Conservation (phyloP, 805 yeast genomes). For the Phaffomyces antillensis region DNA sequence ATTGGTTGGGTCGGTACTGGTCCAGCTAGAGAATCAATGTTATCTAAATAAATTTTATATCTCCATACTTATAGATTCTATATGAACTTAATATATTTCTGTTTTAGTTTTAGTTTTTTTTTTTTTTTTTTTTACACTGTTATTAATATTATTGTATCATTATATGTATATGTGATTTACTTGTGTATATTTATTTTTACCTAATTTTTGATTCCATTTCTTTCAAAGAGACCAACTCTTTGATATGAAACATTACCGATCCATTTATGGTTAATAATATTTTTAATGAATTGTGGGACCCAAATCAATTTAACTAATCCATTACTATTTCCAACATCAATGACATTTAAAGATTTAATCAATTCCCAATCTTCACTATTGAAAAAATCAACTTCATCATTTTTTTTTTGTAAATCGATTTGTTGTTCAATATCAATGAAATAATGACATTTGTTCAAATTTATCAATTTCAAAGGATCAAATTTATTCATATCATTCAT, state of each 20-base stretch:
- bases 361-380: slow-evolving; percentile 37
- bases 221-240: background rate
- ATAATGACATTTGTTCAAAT: slow-evolving; percentile 53
- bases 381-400: slow-evolving; percentile 30
- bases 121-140: too few relatives aligned
- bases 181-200: background rate
- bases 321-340: slow-evolving; percentile 39
- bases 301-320: slow-evolving; percentile 23
- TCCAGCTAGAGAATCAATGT: slow-evolving; percentile 92
- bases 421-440: slow-evolving; percentile 56
- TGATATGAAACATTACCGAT: background rate
- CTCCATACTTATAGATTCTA: background rate
- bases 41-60: slow-evolving; percentile 29
- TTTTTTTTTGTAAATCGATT: slow-evolving; percentile 33
- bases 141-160: background rate
- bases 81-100: background rate
- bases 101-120: too few relatives aligned
- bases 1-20: slow-evolving; percentile 98
- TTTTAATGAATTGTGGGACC: background rate
- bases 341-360: slow-evolving; percentile 23
- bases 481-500: slow-evolving; percentile 74
- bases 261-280: background rate
- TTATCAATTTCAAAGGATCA: slow-evolving; percentile 49
- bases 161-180: background rate
- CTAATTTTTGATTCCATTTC: background rate